Evolutionary conservation across 2,329 filamentous ascomycete genomes (phyloP).

Genomic region (Colletotrichum sp.): DNA sequence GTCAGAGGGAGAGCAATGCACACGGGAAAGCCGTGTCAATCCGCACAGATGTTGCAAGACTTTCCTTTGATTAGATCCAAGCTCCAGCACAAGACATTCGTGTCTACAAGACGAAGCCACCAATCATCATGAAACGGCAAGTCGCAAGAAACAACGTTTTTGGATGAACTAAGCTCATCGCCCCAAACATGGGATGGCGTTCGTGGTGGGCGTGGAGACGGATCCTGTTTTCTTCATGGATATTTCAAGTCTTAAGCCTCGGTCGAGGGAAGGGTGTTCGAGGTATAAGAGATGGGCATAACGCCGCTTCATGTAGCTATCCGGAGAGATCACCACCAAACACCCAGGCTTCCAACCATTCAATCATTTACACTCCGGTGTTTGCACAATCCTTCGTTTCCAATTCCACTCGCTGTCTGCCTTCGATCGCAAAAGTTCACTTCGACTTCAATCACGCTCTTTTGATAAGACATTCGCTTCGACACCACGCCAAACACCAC

Average conservation of each 20-base stretch:
- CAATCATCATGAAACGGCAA: slow-evolving; percentile 15
- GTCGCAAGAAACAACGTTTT: slow-evolving; percentile 15
- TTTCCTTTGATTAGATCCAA: not conserved
- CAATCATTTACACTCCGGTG: not conserved
- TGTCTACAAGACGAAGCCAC: slow-evolving; percentile 1
- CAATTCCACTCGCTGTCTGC: not conserved
- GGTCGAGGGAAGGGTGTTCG: not conserved
- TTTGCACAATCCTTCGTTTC: not conserved
- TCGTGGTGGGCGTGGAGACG: not conserved
- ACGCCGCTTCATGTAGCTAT: not conserved
- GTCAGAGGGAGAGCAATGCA: not conserved
- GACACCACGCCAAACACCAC: not conserved
- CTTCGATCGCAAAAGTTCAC: not conserved
- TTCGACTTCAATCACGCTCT: not conserved
- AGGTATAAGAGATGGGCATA: slow-evolving; percentile 2
- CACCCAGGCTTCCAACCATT: not conserved
- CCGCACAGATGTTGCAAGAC: not conserved
- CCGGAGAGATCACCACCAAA: not conserved
- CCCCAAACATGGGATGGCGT: slow-evolving; percentile 1
- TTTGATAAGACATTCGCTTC: not conserved
- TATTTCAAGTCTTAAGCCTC: not conserved
- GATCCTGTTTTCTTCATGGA: not conserved
- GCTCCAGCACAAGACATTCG: slow-evolving; percentile 1
- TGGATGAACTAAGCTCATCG: not conserved
- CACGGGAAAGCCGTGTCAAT: not conserved